Base-by-base conservation (phyloP, 2,329 filamentous ascomycete species). In the Ascochyta lentis region DNA sequence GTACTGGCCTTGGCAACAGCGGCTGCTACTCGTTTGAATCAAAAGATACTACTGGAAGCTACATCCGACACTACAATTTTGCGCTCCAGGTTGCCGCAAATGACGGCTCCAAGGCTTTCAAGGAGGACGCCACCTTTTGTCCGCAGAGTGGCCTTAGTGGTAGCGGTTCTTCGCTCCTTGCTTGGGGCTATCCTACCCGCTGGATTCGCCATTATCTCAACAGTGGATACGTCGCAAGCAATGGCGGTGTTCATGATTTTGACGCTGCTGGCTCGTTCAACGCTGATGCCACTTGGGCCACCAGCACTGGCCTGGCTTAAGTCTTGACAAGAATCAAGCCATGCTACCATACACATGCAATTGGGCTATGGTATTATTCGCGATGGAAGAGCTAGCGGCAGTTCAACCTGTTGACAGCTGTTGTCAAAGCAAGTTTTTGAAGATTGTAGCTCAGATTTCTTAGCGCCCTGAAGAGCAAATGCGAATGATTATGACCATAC, bases 41-140 rank as follows among this genome's bases (percentile, higher is more conserved):
- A 0, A 72, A 70, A 10, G 84, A 87, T 56, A 81, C 81, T 0
- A 75, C 85, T 1, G 85, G 85, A 3, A 84, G 81, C 73, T 89
- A 78, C 67, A 76, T 88, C 4, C 78, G 85, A 0, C 85, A 88
- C 74, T 77, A 70, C 58, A 66, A 81, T 70, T 88, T 86, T 47
- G 77, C 22, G 26, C 80, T 88, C 0, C 42, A 70, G 31, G 60
- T 88, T 41, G 70, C 76, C 38, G 77, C 80, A 53, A 80, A 81
- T 59, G 86, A 88, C 58, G 79, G 80, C 49, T 77, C 76, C 51
- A 86, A 87, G 76, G 72, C 76, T 47, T 86, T 88, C 72, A 34
- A 73, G 4, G 85, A 88, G 61, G 86, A 88, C 43, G 84, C 86
- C 7, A 88, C 86, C 0, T 88, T 88, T 72, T 88, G 86, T 66